phyloP scores from a whole-genome alignment of 352 stramenopile species.

The Phytophthora capsici region DNA sequence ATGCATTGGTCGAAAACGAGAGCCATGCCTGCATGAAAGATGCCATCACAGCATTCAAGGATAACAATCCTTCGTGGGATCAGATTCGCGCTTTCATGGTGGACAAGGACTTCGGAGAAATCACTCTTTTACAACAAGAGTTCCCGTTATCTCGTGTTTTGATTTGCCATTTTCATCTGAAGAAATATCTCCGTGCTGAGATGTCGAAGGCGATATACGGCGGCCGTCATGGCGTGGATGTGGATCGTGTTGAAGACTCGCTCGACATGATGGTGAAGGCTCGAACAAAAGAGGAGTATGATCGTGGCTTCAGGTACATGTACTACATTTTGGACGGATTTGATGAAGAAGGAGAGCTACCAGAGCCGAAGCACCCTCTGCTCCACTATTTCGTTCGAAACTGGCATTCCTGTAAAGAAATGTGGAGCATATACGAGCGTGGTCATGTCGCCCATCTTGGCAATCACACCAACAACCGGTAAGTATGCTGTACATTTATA shows the following conservation, averaged over 20 bases:
- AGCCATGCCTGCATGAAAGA: constrained; percentile 12
- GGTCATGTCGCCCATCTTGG: neutral
- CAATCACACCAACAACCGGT: constrained; percentile 6
- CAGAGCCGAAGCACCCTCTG: neutral
- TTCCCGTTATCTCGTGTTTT: neutral
- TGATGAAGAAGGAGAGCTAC: neutral
- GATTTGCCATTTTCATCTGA: constrained; percentile 1
- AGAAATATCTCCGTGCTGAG: neutral
- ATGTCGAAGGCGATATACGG: neutral
- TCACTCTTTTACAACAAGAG: neutral
- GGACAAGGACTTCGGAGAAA: constrained; percentile 1
- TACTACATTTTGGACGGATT: constrained; percentile 7
- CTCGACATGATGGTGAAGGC: constrained; percentile 4
- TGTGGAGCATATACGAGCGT: neutral
- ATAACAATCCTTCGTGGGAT: constrained; percentile 1
- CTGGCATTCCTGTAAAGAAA: constrained; percentile 1
- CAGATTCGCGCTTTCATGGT: constrained; percentile 4
- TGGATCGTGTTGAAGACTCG: neutral
- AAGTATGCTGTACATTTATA: too few species aligned
- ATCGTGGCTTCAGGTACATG: neutral
- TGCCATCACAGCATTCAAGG: constrained; percentile 10
- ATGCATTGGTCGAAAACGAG: constrained; percentile 1
- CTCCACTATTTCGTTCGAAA: neutral
- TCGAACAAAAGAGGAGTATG: neutral
- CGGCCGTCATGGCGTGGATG: neutral